phyloP scores from a whole-genome alignment of 352 stramenopile genomes.

The Peronospora belbahrii region DNA sequence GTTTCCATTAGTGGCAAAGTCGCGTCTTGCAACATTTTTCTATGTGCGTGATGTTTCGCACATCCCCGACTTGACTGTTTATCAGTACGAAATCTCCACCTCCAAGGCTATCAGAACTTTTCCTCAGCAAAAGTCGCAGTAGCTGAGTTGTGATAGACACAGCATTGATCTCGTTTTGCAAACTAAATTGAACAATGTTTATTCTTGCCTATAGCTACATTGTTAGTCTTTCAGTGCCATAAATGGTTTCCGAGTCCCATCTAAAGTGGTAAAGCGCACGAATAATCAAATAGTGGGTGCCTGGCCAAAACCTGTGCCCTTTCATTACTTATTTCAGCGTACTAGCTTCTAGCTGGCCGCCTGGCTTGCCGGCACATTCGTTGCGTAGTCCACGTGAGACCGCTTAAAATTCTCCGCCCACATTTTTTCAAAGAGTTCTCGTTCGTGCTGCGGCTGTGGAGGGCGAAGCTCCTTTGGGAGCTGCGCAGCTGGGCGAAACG shows the following conservation, averaged over 20 bases:
- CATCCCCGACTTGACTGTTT: constrained; percentile 75
- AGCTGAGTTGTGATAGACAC: background rate
- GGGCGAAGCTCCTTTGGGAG: constrained; percentile 85
- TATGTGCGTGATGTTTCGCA: constrained; percentile 71
- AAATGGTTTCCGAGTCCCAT: constrained; percentile 19
- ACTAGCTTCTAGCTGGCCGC: constrained; percentile 17
- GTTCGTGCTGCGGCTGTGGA: constrained; percentile 89
- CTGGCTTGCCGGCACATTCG: constrained; percentile 6
- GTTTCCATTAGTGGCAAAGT: constrained; percentile 51
- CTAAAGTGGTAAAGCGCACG: constrained; percentile 17
- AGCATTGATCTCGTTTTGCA: background rate
- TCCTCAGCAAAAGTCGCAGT: constrained; percentile 26
- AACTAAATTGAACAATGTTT: background rate
- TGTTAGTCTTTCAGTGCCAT: too few species aligned
- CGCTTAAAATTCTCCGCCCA: constrained; percentile 96
- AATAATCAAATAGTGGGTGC: constrained; percentile 27
- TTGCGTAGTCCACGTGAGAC: constrained; percentile 71
- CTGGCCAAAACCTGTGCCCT: background rate
- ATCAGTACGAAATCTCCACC: constrained; percentile 57
- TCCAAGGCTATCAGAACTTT: constrained; percentile 8
- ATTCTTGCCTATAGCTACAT: background rate
- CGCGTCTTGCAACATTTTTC: constrained; percentile 42
- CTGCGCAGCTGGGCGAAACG: constrained; percentile 59
- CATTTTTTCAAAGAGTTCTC: constrained; percentile 94
- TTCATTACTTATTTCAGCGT: constrained; percentile 5